Evolutionary conservation across 768 basidiomycete genomes (phyloP), one percentile per base, ranked within the genome.

Genomic region (Pholiota molesta): DNA sequence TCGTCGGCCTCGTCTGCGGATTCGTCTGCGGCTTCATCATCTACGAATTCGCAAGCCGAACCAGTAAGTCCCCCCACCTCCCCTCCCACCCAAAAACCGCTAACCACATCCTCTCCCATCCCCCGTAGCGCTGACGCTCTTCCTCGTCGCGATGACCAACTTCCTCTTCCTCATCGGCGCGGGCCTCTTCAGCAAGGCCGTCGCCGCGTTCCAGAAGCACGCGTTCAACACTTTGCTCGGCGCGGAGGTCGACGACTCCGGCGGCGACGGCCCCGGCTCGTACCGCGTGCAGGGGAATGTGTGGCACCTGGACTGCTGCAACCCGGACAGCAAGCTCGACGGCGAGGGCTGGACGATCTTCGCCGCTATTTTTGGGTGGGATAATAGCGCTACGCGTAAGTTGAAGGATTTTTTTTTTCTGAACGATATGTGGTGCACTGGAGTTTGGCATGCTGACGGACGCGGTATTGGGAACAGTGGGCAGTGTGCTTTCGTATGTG

Each of bases 101-200:
- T 26, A 26, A 26, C 26, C 26, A 2, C 2, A 26, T 4, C n/a
- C 14, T 19, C 7, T 45, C 19, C 40, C 62, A n/a, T n/a, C 39
- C 3, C 9, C 2, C 33, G 21, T 63, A 86, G 91, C 94, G 1
- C 79, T 98, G 35, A 88, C 85, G 35, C 77, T 95, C 65, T 99
- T 99, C 88, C 83, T 99, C 57, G 77, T 98, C 68, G 80, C 87
- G 55, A 99, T 97, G 82, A 97, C 97, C 55, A 93, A 93, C 79
- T 77, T 99, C 65, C 79, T 99, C 52, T 83, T 98, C 66, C 87
- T 99, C 68, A 94, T 99, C 74, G 97, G 97, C 28, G 90, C 97
- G 0, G 97, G 97, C 16, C 84, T 99, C 28, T 95, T 97, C 79
- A 90, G 89, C 66, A 91, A 86, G 74, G 82, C 89, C 3, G 80